Conservation (phyloP, 2,329 filamentous ascomycete species). For the Aureobasidium sp. region DNA sequence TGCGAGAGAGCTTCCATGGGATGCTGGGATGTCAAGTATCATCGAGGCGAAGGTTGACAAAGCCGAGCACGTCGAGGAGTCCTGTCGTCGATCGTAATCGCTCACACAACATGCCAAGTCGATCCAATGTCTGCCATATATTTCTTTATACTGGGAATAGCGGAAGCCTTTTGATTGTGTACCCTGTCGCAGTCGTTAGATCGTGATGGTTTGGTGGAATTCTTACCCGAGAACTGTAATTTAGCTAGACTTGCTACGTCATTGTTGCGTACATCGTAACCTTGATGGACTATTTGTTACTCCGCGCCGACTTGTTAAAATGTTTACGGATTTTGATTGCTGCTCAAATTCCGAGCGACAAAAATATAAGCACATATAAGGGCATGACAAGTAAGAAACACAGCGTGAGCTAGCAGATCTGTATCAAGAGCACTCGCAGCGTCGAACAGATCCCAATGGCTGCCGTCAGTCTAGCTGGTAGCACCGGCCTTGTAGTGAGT, state of each 20-base stretch:
- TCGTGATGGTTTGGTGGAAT: too few species aligned
- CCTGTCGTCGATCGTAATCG: too few species aligned
- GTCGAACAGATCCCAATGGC: constrained; percentile 29
- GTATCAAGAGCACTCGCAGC: not conserved
- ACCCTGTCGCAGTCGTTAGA: too few species aligned
- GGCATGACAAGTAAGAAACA: not conserved
- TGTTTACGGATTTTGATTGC: not conserved
- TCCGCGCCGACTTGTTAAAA: not conserved
- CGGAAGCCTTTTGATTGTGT: too few species aligned
- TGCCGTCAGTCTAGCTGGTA: constrained; percentile 50
- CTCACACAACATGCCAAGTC: too few species aligned
- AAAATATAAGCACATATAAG: not conserved
- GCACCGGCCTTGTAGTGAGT: constrained; percentile 52
- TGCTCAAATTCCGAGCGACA: not conserved
- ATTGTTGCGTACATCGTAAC: not conserved
- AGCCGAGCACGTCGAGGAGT: too few species aligned
- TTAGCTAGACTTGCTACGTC: not conserved
- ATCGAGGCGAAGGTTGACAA: too few species aligned
- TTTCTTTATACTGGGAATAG: too few species aligned
- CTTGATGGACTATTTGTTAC: not conserved
- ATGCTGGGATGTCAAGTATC: too few species aligned
- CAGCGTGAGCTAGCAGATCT: not conserved
- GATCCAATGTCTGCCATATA: too few species aligned
- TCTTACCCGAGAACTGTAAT: too few species aligned
- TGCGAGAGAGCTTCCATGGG: too few species aligned